Conservation (phyloP, 495 filamentous ascomycete genomes). For the Rostrohypoxylon terebratum region DNA sequence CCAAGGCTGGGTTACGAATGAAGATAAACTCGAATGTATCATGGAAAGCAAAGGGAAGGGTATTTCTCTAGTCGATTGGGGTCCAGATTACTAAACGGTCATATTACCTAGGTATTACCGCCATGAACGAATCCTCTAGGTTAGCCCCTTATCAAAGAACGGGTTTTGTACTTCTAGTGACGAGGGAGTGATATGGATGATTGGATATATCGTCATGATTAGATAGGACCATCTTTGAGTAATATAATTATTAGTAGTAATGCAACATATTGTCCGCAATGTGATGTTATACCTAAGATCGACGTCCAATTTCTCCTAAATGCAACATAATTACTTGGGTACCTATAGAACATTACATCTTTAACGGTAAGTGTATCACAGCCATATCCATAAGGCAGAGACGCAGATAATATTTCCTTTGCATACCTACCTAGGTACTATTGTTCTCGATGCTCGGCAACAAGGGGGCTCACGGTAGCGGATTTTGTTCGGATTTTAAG, state of each 20-base stretch:
- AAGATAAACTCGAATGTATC: conserved; percentile 63
- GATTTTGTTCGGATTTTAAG: too few species aligned
- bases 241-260: neutral
- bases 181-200: neutral
- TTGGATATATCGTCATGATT: neutral
- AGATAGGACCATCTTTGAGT: neutral
- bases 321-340: too few species aligned
- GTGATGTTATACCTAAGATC: neutral
- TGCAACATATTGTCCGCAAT: neutral
- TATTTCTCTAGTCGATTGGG: conserved; percentile 54
- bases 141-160: neutral
- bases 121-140: neutral
- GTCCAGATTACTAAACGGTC: conserved; percentile 43
- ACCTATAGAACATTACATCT: too few species aligned
- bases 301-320: too few species aligned
- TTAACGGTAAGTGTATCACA: too few species aligned
- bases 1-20: conserved; percentile 63
- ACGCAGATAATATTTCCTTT: too few species aligned
- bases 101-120: too few species aligned
- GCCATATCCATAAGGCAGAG: too few species aligned
- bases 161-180: neutral
- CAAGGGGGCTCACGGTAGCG: too few species aligned
- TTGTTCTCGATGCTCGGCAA: too few species aligned
- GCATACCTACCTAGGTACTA: too few species aligned
- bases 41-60: conserved; percentile 57